These are phyloP conservation scores for Penicillium canariense DNA, from an alignment of 495 filamentous ascomycete genomes.

Conservation along the genomic window DNA sequence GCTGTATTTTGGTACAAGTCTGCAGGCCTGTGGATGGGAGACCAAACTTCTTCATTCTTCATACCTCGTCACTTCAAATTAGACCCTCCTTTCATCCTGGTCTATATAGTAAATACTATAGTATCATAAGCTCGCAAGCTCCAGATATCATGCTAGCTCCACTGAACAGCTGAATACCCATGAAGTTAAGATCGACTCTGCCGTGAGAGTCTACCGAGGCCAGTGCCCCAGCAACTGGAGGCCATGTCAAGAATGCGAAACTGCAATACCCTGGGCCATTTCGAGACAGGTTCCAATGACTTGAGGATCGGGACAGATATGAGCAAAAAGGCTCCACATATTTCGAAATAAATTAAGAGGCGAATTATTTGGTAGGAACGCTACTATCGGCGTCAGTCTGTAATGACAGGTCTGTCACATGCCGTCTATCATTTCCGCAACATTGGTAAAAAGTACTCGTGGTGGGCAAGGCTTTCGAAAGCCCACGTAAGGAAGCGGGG, in stretches of 20 bases:
- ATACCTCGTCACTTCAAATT: slow-evolving; percentile 4
- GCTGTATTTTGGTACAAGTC: too few relatives aligned
- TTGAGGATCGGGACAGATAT: slow-evolving; percentile 58
- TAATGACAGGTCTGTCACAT: too few relatives aligned
- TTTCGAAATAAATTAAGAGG: too few relatives aligned
- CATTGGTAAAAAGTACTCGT: too few relatives aligned
- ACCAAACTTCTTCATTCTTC: neutral
- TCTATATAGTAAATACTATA: slow-evolving; percentile 25
- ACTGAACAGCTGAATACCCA: slow-evolving; percentile 26
- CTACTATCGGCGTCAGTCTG: too few relatives aligned
- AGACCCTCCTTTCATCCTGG: slow-evolving; percentile 22
- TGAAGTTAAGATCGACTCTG: slow-evolving; percentile 22
- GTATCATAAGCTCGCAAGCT: slow-evolving; percentile 9
- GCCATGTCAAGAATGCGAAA: slow-evolving; percentile 64
- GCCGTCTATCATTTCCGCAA: too few relatives aligned
- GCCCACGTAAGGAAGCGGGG: too few relatives aligned
- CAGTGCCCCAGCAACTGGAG: slow-evolving; percentile 63
- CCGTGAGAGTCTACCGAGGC: slow-evolving; percentile 21
- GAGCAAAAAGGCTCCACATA: slow-evolving; percentile 57
- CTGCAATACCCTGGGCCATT: slow-evolving; percentile 69
- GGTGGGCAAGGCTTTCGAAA: too few relatives aligned
- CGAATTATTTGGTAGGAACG: too few relatives aligned
- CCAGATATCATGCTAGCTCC: slow-evolving; percentile 24
- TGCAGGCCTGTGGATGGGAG: too few relatives aligned
- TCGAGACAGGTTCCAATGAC: slow-evolving; percentile 66